These are phyloP conservation scores for Hymenoscyphus fructigenus DNA, from an alignment of 2,329 filamentous ascomycete species.

Conservation along the genomic window DNA sequence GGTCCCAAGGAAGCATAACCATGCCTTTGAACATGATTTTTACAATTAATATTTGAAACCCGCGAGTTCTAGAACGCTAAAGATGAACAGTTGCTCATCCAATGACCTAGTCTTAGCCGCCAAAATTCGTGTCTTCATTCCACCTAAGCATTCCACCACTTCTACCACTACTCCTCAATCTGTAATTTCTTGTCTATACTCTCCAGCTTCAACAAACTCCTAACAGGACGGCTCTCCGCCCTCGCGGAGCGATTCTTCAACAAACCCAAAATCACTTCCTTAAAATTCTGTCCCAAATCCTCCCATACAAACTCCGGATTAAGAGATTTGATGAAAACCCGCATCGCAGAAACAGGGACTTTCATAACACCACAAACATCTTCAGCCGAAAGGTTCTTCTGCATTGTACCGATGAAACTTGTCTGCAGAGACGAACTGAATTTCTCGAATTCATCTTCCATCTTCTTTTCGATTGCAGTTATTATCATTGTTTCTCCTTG, in stretches of 20 bases:
- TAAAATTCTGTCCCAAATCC: slow-evolving; percentile 19
- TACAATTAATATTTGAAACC: too few relatives aligned
- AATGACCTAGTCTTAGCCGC: too few relatives aligned
- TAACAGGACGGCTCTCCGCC: background rate
- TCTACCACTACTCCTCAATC: background rate
- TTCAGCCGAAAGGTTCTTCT: background rate
- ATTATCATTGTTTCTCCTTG: background rate
- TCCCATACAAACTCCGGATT: slow-evolving; percentile 22
- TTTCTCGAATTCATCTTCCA: background rate
- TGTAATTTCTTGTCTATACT: background rate
- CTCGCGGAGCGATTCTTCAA: slow-evolving; percentile 13
- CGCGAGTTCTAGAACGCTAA: too few relatives aligned
- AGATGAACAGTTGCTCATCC: too few relatives aligned
- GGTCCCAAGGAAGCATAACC: too few relatives aligned
- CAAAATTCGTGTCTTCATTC: too few relatives aligned
- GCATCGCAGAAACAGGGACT: slow-evolving; percentile 13
- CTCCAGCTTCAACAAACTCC: background rate
- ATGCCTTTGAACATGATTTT: too few relatives aligned
- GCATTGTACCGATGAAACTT: background rate
- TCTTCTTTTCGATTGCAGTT: background rate
- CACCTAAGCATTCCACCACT: too few relatives aligned
- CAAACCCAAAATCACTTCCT: slow-evolving; percentile 14
- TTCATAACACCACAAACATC: background rate
- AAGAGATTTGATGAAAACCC: slow-evolving; percentile 18
- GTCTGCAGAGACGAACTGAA: background rate